phyloP scores from a whole-genome alignment of 2,329 filamentous ascomycete genomes.

The Bipolaris bicolor region DNA sequence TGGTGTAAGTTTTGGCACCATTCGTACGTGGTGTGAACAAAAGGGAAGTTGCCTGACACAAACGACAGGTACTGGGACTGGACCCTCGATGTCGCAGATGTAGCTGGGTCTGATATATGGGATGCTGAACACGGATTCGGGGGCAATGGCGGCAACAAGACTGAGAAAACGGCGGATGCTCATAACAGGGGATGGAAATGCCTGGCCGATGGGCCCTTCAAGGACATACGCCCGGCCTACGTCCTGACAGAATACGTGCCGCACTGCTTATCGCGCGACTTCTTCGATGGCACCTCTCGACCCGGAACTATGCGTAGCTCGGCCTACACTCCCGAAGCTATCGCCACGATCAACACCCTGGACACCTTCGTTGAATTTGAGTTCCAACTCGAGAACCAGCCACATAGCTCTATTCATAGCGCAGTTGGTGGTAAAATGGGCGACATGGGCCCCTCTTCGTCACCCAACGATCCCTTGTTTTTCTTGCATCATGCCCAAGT shows the following conservation, averaged over 20 bases:
- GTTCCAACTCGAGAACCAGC: neutral
- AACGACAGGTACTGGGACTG: neutral
- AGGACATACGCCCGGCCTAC: neutral
- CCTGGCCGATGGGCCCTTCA: neutral
- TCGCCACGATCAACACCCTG: neutral
- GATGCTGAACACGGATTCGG: neutral
- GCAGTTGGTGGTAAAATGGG: neutral
- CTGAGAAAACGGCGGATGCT: neutral
- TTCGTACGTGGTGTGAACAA: neutral
- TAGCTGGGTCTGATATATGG: neutral
- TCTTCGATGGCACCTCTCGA: neutral
- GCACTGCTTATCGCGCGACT: neutral
- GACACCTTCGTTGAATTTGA: neutral
- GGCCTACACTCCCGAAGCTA: neutral
- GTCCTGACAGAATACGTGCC: neutral
- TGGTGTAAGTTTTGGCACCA: neutral
- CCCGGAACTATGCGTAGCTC: neutral
- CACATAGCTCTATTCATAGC: neutral
- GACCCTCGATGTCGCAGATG: neutral
- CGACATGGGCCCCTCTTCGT: neutral
- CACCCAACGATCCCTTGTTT: conserved; percentile 31
- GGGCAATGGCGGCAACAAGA: neutral
- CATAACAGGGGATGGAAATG: neutral
- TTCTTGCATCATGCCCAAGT: conserved; percentile 43
- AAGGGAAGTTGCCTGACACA: neutral